phyloP scores from a whole-genome alignment of 2,329 filamentous ascomycete species.

The Pseudogymnoascus sp. region DNA sequence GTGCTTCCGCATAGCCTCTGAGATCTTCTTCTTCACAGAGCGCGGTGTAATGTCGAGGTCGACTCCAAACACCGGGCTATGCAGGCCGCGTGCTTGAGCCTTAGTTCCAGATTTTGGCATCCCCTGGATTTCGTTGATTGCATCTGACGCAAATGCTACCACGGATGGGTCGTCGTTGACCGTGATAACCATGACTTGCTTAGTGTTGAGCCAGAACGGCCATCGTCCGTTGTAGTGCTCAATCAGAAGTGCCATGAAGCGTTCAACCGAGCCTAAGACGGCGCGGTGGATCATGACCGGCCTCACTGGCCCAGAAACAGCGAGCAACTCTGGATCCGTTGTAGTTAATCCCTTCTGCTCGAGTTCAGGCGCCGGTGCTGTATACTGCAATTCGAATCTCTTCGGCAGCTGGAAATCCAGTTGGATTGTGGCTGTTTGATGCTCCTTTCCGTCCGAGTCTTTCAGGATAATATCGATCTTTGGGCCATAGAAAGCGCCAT shows the following conservation, averaged over 20 bases:
- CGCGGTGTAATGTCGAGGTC: constrained; percentile 61
- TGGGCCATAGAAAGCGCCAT: constrained; percentile 84
- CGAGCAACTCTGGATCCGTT: constrained; percentile 39
- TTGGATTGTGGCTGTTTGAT: constrained; percentile 83
- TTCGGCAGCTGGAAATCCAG: constrained; percentile 84
- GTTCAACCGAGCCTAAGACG: constrained; percentile 74
- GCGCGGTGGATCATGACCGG: constrained; percentile 82
- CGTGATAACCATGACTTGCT: constrained; percentile 66
- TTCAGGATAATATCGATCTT: constrained; percentile 83
- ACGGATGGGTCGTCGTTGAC: constrained; percentile 49
- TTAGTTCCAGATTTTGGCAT: constrained; percentile 5
- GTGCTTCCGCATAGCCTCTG: constrained; percentile 61
- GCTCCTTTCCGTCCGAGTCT: constrained; percentile 75
- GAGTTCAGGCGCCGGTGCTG: constrained; percentile 56
- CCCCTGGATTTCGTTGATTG: constrained; percentile 12
- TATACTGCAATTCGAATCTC: constrained; percentile 69
- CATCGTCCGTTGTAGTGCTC: constrained; percentile 74
- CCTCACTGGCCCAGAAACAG: constrained; percentile 49
- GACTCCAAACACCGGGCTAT: constrained; percentile 56
- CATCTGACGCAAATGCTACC: constrained; percentile 19
- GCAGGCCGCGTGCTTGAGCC: constrained; percentile 35
- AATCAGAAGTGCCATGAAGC: constrained; percentile 76
- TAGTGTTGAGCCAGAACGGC: constrained; percentile 83
- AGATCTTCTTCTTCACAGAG: constrained; percentile 59
- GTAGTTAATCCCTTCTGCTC: constrained; percentile 47